phyloP scores from a whole-genome alignment of 805 yeast genomes.

The Scheffersomyces ergatensis region DNA sequence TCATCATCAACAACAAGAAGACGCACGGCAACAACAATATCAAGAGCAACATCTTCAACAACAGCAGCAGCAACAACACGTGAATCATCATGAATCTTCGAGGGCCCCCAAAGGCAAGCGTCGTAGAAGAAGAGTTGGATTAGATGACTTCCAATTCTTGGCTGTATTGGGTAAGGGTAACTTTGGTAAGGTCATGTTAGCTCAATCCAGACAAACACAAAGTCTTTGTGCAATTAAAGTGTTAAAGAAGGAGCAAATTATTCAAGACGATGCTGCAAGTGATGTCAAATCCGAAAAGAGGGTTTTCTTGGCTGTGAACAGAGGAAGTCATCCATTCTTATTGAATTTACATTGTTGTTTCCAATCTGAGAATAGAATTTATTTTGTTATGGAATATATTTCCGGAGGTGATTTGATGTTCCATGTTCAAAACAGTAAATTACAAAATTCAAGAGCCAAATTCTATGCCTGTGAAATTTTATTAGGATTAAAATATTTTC shows the following conservation, averaged over 20 bases:
- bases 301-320: slow-evolving; percentile 81
- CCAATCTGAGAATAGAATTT: slow-evolving; percentile 96
- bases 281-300: slow-evolving; percentile 93
- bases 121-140: slow-evolving; percentile 73
- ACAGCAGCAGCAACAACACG: slow-evolving; percentile 11
- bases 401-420: slow-evolving; percentile 99
- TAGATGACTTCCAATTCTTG: slow-evolving; percentile 90
- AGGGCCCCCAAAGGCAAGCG: slow-evolving; percentile 26
- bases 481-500: slow-evolving; percentile 87
- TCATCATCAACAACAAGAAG: slow-evolving; percentile 8
- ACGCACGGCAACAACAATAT: slow-evolving; percentile 4
- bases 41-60: slow-evolving; percentile 8
- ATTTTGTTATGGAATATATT: slow-evolving; percentile 97
- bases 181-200: slow-evolving; percentile 97
- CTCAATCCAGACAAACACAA: slow-evolving; percentile 82
- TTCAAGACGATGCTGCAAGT: slow-evolving; percentile 94
- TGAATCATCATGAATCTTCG: slow-evolving; percentile 10
- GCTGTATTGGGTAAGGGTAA: slow-evolving; percentile 98
- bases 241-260: slow-evolving; percentile 90
- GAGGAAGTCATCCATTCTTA: slow-evolving; percentile 89
- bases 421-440: slow-evolving; percentile 93
- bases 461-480: slow-evolving; percentile 97
- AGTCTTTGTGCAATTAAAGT: slow-evolving; percentile 94
- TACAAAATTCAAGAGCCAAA: slow-evolving; percentile 89
- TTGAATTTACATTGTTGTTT: slow-evolving; percentile 90